A percentile compares a stretch with the other conserved stretches of the same genome.
Evolutionary conservation across 352 stramenopile genomes (phyloP).

Genomic region (Elongisporangium anandrum): DNA sequence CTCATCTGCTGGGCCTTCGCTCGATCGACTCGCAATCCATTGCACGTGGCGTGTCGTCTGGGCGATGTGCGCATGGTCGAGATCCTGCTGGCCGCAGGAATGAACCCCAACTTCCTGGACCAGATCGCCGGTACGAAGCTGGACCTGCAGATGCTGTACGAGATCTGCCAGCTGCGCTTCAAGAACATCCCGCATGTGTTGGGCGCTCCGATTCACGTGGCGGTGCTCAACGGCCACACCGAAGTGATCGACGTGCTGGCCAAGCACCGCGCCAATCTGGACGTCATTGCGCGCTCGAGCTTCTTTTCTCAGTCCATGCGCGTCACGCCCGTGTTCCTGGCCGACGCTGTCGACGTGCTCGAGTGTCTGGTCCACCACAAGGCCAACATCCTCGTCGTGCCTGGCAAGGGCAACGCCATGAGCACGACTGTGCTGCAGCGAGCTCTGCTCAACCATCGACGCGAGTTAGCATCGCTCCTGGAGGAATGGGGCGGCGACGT

Average conservation of each 20-base stretch:
- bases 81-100: constrained; percentile 46
- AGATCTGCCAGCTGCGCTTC: constrained; percentile 59
- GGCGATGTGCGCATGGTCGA: constrained; percentile 57
- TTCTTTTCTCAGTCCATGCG: constrained; percentile 66
- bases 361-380: constrained; percentile 53
- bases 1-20: constrained; percentile 62
- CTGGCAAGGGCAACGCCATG: constrained; percentile 50
- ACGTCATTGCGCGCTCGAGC: constrained; percentile 52
- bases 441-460: constrained; percentile 51
- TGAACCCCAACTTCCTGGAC: constrained; percentile 76
- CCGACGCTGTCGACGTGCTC: constrained; percentile 67
- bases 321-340: constrained; percentile 67
- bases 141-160: constrained; percentile 57
- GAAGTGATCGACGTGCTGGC: constrained; percentile 60
- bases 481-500: constrained; percentile 77
- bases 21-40: constrained; percentile 61
- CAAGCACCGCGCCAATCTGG: constrained; percentile 48
- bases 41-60: constrained; percentile 62
- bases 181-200: constrained; percentile 66
- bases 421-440: constrained; percentile 74
- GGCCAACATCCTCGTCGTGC: constrained; percentile 69
- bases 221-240: constrained; percentile 58
- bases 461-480: constrained; percentile 48
- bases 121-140: constrained; percentile 65
- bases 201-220: constrained; percentile 62